Base-by-base conservation (phyloP, 768 basidiomycete genomes). In the Suillus subluteus region DNA sequence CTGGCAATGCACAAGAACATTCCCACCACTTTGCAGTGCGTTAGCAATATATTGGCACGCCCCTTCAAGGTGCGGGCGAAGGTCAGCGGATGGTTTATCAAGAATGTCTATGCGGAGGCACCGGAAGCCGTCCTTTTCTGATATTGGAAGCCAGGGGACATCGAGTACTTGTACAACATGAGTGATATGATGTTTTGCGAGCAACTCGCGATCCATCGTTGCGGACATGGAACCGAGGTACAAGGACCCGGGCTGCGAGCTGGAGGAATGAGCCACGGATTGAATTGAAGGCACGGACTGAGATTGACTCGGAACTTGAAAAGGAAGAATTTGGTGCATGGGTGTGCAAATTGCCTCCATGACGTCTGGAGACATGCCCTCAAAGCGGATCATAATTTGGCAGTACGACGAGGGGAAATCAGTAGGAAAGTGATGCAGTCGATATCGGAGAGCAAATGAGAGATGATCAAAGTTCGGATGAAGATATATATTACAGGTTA, bases 261-360 rank as follows among this genome's bases (percentile, higher is more conserved):
- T 63, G 13, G 71, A 67, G 13, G 37, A 46, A 11, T 72, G 63
- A 40, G 59, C 54, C 32, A 72, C 71, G 13, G 73, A 67, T 9
- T 69, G 66, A 50, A 73, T 70, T 6, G 71, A 48, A 16, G 67
- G 73, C 3, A 76, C 68, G 6, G 72, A 58, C 4, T 67, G 46
- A 23, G 62, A 58, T 8, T 73, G 71, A 26, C 26, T 26, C 26
- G 26, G 26, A 61, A 76, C 68, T n/a, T 62, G 77, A 40, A 84
- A 63, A 11, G 80, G 82, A 15, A 91, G 80, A 72, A 93, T 86
- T 69, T 85, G 84, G 78, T 93, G 91, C 91, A 93, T 92, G 0
- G 91, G 91, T 0, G 91, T 93, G 80, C 91, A 92, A 88, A 93
- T 91, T 8, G 91, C 88, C 75, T 91, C 89, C 84, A 90, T 87